Percentiles rank a stretch among this genome's conserved stretches.
Evolutionary conservation across 2,329 filamentous ascomycete species (phyloP).

Genomic region (Diaporthe nobilis): DNA sequence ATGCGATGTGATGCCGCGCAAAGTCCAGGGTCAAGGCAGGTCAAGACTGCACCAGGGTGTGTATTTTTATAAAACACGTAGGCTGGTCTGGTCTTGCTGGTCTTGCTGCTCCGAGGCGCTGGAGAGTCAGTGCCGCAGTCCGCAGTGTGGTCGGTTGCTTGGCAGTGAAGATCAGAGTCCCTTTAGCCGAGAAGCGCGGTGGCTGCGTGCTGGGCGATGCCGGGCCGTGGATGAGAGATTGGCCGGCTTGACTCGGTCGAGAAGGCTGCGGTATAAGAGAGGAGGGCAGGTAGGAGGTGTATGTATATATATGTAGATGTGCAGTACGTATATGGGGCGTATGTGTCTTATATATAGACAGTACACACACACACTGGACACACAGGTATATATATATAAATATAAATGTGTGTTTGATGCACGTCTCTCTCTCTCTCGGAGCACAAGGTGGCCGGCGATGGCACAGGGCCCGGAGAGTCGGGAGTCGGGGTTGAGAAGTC

Average conservation of each 20-base stretch:
- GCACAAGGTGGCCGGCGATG: constrained; percentile 56
- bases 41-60: not conserved
- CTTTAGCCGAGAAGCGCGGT: constrained; percentile 34
- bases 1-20: constrained; percentile 9
- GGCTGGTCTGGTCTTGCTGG: not conserved
- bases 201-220: constrained; percentile 21
- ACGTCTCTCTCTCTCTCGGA: constrained; percentile 51
- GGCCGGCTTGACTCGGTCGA: constrained; percentile 22
- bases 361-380: not conserved
- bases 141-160: constrained; percentile 18
- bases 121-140: constrained; percentile 19
- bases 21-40: not conserved
- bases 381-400: not conserved
- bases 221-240: constrained; percentile 22
- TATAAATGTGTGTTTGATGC: constrained; percentile 22
- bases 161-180: constrained; percentile 22
- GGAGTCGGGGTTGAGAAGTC: constrained; percentile 28
- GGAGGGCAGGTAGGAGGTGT: not conserved
- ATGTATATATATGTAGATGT: not conserved
- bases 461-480: constrained; percentile 1
- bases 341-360: constrained; percentile 4
- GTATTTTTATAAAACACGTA: constrained; percentile 29
- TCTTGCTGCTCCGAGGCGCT: not conserved
- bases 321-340: not conserved
- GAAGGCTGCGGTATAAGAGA: constrained; percentile 1